Base-by-base conservation (phyloP, 2,329 filamentous ascomycete genomes). In the Lecanicillium sp. region DNA sequence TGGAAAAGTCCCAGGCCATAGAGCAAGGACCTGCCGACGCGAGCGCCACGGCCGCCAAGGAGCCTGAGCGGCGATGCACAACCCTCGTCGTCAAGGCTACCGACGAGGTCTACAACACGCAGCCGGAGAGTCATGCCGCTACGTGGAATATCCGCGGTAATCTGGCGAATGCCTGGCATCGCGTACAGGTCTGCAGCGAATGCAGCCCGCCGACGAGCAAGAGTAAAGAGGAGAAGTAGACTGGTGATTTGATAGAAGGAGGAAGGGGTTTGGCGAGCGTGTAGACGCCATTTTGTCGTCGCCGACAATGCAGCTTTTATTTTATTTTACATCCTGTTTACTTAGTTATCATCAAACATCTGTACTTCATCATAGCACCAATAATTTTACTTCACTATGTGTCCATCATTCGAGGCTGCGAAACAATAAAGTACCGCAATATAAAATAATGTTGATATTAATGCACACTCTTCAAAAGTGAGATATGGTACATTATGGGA, bases 61-160 rank as follows among this genome's bases (percentile, higher is more conserved):
- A 43, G 44, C 17, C 50, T 45, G 15, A 47, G 49, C 30, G 54
- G 48, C 50, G 53, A 5, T 75, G 70, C 49, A 66, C 68, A 2
- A 71, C 68, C 0, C 47, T 83, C 35, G 61, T 81, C 4, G 77
- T 82, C 49, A 83, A 82, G 58, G 79, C 79, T 6, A 77, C 73
- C 3, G 79, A 84, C 50, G 75, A 79, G 46, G 63, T 69, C 3
- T 83, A 83, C 55, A 83, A 83, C 46, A 76, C 74, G 0, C 79
- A 84, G 56, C 79, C 79, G 1, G 74, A 81, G 52, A 70, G 59
- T 29, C 74, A 79, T 46, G 64, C 64, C 29, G 68, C 68, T 25
- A 79, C 77, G 20, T 83, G 77, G 58, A 83, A 83, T 44, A 61
- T 79, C 27, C 65, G 78, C 2, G 79, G 79, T 0, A 81, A 82